Percentiles rank a stretch among this genome's conserved stretches.
phyloP scores from a whole-genome alignment of 2,329 filamentous ascomycete species.

The Phialocephala subalpina region DNA sequence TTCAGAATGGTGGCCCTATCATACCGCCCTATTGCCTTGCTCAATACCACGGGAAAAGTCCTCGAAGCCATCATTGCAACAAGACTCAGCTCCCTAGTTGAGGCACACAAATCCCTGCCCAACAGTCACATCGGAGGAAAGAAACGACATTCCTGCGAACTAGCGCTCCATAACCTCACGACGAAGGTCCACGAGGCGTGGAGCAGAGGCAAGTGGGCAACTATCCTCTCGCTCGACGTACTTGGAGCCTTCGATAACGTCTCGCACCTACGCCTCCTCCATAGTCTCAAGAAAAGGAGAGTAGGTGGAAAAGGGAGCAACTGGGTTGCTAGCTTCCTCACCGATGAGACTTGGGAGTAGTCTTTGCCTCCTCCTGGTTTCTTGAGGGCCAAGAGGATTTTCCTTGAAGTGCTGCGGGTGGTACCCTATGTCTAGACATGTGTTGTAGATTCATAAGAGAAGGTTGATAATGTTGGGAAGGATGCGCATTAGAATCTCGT shows the following conservation, averaged over 20 bases:
- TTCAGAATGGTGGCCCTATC: too few relatives aligned
- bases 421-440: too few relatives aligned
- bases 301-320: conserved; percentile 13
- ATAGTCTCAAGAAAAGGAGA: conserved; percentile 28
- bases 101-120: conserved; percentile 20
- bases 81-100: conserved; percentile 11
- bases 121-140: conserved; percentile 14
- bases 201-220: conserved; percentile 20
- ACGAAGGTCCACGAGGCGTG: conserved; percentile 39
- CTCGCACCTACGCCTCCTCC: conserved; percentile 22
- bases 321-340: conserved; percentile 32
- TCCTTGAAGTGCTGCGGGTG: too few relatives aligned
- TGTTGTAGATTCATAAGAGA: too few relatives aligned
- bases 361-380: too few relatives aligned
- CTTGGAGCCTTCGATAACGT: conserved; percentile 34
- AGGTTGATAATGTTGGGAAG: too few relatives aligned
- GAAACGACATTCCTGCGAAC: conserved; percentile 36
- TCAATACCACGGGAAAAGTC: conserved; percentile 27
- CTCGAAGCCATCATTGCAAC: conserved; percentile 23
- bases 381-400: too few relatives aligned
- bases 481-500: too few relatives aligned
- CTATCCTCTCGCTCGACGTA: conserved; percentile 30
- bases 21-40: conserved; percentile 26
- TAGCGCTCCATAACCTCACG: conserved; percentile 41
- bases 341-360: too few relatives aligned